Percentiles rank a stretch among this genome's conserved stretches.
Evolutionary conservation across 371 early-diverging fungal species (phyloP).

Genomic region (Smittium mucronatum): DNA sequence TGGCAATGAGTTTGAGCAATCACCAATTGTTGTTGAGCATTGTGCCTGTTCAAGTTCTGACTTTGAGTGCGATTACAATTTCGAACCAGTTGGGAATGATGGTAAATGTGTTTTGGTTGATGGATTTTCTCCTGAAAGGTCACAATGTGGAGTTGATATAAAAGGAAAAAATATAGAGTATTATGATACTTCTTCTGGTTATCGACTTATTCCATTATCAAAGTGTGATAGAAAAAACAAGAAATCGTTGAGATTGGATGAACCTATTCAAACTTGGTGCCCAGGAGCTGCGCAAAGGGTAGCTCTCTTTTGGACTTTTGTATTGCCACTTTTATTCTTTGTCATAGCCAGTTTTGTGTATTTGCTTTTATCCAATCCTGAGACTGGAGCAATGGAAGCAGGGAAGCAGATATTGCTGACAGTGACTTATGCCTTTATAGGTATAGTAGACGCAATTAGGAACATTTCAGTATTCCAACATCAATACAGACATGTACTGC

Average conservation of each 20-base stretch:
- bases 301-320: constrained; percentile 34
- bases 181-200: constrained; percentile 49
- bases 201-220: constrained; percentile 64
- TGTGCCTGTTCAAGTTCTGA: constrained; percentile 71
- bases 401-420: not conserved
- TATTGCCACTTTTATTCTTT: constrained; percentile 31
- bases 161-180: constrained; percentile 26
- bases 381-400: not conserved
- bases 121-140: constrained; percentile 39
- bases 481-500: constrained; percentile 5
- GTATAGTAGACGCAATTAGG: not conserved
- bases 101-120: constrained; percentile 50
- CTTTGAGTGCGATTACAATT: constrained; percentile 83
- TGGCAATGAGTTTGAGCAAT: constrained; percentile 52
- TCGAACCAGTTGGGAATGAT: constrained; percentile 21
- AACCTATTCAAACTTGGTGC: constrained; percentile 46
- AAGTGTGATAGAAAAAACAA: constrained; percentile 33
- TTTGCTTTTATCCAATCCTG: constrained; percentile 8
- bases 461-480: not conserved
- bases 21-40: constrained; percentile 37
- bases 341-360: constrained; percentile 23
- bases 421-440: not conserved
- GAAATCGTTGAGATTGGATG: constrained; percentile 42
- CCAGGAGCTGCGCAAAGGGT: constrained; percentile 41
- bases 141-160: constrained; percentile 38